phyloP scores from a whole-genome alignment of 176 grass and related monocot species.

The Cenchrus americanus region DNA sequence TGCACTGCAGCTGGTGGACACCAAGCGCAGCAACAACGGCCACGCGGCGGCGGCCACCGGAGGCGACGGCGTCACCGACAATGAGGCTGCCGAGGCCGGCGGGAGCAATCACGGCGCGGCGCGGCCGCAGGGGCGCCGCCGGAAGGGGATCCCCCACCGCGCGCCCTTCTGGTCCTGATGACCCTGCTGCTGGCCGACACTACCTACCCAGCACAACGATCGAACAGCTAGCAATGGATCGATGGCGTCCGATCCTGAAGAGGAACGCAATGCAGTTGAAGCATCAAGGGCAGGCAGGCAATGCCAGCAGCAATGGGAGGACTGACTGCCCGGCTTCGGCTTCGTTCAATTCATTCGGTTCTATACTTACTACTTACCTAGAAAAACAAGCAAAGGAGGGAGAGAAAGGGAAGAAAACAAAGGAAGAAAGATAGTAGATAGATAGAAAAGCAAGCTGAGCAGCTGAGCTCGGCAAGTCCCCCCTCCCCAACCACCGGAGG shows the following conservation, averaged over 20 bases:
- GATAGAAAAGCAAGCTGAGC: constrained; percentile 27
- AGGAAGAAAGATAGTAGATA: constrained; percentile 15
- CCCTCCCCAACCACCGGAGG: constrained; percentile 27
- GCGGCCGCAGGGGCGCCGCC: constrained; percentile 49
- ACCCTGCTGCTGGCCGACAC: neutral
- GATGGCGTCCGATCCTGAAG: neutral
- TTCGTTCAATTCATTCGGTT: neutral
- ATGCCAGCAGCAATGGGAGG: neutral
- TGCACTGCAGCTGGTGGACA: constrained; percentile 60
- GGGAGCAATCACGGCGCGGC: constrained; percentile 31
- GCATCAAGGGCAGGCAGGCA: neutral
- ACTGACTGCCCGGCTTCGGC: neutral
- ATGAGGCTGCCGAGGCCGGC: constrained; percentile 1
- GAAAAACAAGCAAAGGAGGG: neutral
- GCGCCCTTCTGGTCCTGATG: constrained; percentile 71
- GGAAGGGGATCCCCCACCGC: constrained; percentile 77
- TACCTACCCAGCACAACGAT: neutral
- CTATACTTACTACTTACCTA: constrained; percentile 21
- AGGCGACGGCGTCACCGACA: neutral
- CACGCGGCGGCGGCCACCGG: constrained; percentile 21
- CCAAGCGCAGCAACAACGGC: constrained; percentile 53
- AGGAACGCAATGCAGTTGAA: neutral
- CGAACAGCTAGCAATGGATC: neutral
- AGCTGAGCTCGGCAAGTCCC: no score
- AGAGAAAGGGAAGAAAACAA: neutral